A percentile compares a stretch with the other conserved stretches of the same genome.
Conservation (phyloP, 192 early-diverging fungal genomes). For the Umbelopsis sp. region DNA sequence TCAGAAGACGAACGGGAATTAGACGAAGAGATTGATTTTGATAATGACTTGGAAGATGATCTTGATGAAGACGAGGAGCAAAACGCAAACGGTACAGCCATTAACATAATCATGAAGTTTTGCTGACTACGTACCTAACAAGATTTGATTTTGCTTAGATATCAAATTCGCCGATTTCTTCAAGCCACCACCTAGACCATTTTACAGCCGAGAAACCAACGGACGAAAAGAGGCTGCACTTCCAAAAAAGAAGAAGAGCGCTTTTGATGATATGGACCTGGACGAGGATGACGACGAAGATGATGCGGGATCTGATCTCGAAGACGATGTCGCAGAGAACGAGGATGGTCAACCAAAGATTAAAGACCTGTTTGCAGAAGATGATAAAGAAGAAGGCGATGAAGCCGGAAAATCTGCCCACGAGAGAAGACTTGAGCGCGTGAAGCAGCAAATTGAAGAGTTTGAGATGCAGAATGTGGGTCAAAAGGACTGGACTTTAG, state of each 20-base stretch:
- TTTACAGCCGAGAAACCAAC: slow-evolving; percentile 33
- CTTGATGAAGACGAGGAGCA: slow-evolving; percentile 67
- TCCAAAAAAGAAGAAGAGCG: slow-evolving; percentile 38
- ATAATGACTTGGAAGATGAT: slow-evolving; percentile 63
- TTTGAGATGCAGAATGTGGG: slow-evolving; percentile 88
- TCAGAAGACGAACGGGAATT: slow-evolving; percentile 56
- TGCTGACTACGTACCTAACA: not conserved
- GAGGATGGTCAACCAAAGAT: slow-evolving; percentile 42
- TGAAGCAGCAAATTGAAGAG: slow-evolving; percentile 72
- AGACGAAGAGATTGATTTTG: slow-evolving; percentile 66
- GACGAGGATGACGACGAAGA: slow-evolving; percentile 54
- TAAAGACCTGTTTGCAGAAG: slow-evolving; percentile 60
- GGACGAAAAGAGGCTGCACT: slow-evolving; percentile 33
- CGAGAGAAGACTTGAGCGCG: slow-evolving; percentile 73
- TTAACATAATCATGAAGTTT: slow-evolving; percentile 16
- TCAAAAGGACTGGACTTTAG: slow-evolving; percentile 87
- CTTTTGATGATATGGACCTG: slow-evolving; percentile 35
- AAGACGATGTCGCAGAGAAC: slow-evolving; percentile 47
- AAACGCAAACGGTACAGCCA: slow-evolving; percentile 60
- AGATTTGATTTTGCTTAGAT: slow-evolving; percentile 48
- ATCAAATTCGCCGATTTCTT: slow-evolving; percentile 88
- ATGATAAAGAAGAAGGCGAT: slow-evolving; percentile 53
- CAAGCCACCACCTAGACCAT: slow-evolving; percentile 59
- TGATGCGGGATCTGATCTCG: slow-evolving; percentile 33
- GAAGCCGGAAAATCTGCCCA: slow-evolving; percentile 68